phyloP scores from a whole-genome alignment of 1,284 basidiomycete species.

The Filobasidium uniguttulatum region DNA sequence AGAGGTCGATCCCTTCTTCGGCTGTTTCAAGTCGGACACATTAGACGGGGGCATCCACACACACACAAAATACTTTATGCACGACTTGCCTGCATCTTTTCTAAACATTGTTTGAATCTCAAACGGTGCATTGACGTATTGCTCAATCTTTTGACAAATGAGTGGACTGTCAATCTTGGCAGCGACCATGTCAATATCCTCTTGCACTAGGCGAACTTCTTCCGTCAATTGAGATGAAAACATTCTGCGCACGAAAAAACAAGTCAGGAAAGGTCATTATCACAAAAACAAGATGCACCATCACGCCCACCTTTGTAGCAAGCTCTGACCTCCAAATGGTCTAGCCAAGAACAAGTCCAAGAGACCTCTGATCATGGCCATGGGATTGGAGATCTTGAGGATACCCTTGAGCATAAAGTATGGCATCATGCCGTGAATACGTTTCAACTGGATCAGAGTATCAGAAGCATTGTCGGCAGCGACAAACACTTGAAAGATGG shows the following conservation, averaged over 20 bases:
- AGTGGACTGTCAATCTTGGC: constrained; percentile 77
- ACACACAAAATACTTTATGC: neutral
- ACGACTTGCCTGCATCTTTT: constrained; percentile 56
- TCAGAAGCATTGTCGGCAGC: constrained; percentile 88
- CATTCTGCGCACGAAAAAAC: constrained; percentile 55
- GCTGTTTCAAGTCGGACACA: constrained; percentile 34
- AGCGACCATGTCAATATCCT: constrained; percentile 72
- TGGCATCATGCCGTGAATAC: constrained; percentile 91
- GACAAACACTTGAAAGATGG: constrained; percentile 87
- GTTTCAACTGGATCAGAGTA: constrained; percentile 72
- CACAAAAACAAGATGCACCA: neutral
- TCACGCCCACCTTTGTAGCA: constrained; percentile 59
- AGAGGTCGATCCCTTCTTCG: constrained; percentile 59
- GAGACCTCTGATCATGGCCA: constrained; percentile 82
- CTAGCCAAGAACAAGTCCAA: constrained; percentile 95
- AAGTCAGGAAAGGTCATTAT: too few relatives aligned
- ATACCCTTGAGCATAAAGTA: constrained; percentile 92
- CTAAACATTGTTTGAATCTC: constrained; percentile 76
- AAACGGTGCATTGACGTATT: constrained; percentile 70
- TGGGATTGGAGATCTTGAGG: constrained; percentile 85
- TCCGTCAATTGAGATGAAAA: constrained; percentile 83
- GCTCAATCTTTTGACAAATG: constrained; percentile 73
- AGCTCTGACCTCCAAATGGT: constrained; percentile 83
- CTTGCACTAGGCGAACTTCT: constrained; percentile 68
- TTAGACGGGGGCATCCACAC: neutral